phyloP scores from a whole-genome alignment of 176 grass and related monocot species.

The Thinopyrum elongatum region DNA sequence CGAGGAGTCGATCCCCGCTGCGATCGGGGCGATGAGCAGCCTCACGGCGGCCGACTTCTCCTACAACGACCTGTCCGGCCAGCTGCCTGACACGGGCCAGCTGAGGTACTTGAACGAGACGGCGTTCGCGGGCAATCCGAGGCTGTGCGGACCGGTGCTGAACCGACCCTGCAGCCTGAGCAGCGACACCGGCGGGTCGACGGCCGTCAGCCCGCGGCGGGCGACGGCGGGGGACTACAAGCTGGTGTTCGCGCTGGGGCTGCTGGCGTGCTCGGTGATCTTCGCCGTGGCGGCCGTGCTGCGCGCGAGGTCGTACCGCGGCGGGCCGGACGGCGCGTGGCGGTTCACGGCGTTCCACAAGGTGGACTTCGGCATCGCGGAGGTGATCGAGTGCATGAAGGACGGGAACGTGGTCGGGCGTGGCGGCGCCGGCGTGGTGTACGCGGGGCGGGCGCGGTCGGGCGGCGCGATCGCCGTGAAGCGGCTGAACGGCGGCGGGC shows the following conservation, averaged over 20 bases:
- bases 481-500: constrained; percentile 37
- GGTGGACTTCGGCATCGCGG: constrained; percentile 76
- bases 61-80: constrained; percentile 70
- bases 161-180: constrained; percentile 39
- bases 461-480: constrained; percentile 77
- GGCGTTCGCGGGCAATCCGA: constrained; percentile 71
- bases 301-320: constrained; percentile 51
- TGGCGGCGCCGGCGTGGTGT: constrained; percentile 83
- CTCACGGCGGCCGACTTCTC: constrained; percentile 87
- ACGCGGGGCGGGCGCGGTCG: constrained; percentile 41
- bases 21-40: constrained; percentile 71
- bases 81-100: constrained; percentile 67
- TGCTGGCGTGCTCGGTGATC: constrained; percentile 69
- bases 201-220: background rate
- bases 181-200: background rate
- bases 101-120: constrained; percentile 78
- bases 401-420: constrained; percentile 90
- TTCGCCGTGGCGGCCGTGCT: constrained; percentile 70
- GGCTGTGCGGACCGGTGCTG: constrained; percentile 55
- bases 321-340: constrained; percentile 19
- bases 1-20: constrained; percentile 52
- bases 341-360: constrained; percentile 83
- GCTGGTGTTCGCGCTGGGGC: constrained; percentile 74
- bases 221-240: constrained; percentile 44
- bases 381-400: constrained; percentile 96